Conservation (phyloP, 2,329 filamentous ascomycete genomes). For the Monilinia aucupariae region DNA sequence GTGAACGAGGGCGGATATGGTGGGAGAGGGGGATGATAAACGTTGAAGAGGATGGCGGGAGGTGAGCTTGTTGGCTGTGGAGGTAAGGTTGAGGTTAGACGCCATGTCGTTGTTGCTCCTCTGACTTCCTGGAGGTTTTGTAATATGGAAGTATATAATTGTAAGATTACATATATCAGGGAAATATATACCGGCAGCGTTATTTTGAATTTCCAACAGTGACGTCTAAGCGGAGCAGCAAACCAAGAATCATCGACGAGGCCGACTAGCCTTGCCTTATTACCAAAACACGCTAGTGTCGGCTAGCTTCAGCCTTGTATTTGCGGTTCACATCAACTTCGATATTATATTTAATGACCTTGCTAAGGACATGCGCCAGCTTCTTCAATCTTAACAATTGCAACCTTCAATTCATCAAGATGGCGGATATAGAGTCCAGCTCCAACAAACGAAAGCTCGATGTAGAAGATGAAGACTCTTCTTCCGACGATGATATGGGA, state of each 20-base stretch:
- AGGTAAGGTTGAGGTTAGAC: not conserved
- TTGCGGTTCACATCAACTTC: not conserved
- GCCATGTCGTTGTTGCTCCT: not conserved
- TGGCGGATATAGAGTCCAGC: conserved; percentile 37
- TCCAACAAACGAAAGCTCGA: conserved; percentile 48
- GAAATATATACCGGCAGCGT: too few relatives aligned
- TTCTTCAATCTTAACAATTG: not conserved
- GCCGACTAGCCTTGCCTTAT: not conserved
- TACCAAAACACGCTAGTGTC: not conserved
- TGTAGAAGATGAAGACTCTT: conserved; percentile 38
- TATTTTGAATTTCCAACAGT: not conserved
- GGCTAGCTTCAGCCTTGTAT: conserved; percentile 10
- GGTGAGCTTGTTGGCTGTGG: conserved; percentile 2
- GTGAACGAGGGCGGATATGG: conserved; percentile 59
- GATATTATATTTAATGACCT: not conserved
- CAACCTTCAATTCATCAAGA: conserved; percentile 20
- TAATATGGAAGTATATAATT: not conserved
- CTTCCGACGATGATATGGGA: conserved; percentile 88
- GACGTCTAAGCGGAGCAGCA: conserved; percentile 2
- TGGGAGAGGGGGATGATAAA: conserved; percentile 58
- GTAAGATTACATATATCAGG: not conserved
- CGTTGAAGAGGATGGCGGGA: conserved; percentile 58
- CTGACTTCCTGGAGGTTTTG: not conserved
- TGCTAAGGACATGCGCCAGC: not conserved
- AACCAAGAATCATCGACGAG: too few relatives aligned